phyloP scores from a whole-genome alignment of 768 basidiomycete species.

The Collybia mongolica region DNA sequence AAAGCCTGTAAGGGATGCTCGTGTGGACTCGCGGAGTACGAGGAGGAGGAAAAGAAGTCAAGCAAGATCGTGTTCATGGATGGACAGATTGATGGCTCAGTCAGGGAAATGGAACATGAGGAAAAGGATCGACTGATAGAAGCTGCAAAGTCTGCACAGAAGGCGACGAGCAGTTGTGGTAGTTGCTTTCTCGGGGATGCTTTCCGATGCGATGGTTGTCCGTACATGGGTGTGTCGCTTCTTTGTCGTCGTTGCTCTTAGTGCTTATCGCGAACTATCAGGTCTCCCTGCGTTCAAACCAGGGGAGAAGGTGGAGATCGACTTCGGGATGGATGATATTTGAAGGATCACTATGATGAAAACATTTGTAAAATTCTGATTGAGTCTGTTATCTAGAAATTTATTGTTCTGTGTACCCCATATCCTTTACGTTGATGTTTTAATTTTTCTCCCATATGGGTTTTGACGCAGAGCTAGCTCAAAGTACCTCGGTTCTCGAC shows the following conservation, averaged over 20 bases:
- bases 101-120: constrained; percentile 51
- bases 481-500: too few relatives aligned
- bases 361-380: background rate
- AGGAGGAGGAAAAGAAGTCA: constrained; percentile 71
- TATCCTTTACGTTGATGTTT: too few relatives aligned
- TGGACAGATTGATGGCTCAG: constrained; percentile 56
- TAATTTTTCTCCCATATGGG: too few relatives aligned
- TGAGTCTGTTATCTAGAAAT: background rate
- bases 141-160: constrained; percentile 72
- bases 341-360: constrained; percentile 27
- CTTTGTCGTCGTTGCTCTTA: constrained; percentile 1
- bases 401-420: too few relatives aligned
- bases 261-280: constrained; percentile 28
- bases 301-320: constrained; percentile 95
- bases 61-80: constrained; percentile 70
- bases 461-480: too few relatives aligned
- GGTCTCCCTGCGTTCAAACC: constrained; percentile 98
- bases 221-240: constrained; percentile 82
- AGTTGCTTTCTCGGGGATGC: constrained; percentile 98
- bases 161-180: constrained; percentile 95
- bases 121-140: constrained; percentile 66
- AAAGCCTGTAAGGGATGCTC: constrained; percentile 96
- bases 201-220: constrained; percentile 94
- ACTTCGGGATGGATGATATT: constrained; percentile 87
- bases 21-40: constrained; percentile 93